A percentile compares a stretch with the other conserved stretches of the same genome.
Conservation (phyloP, 2,329 filamentous ascomycete genomes). For the Coniochaeta sp. region DNA sequence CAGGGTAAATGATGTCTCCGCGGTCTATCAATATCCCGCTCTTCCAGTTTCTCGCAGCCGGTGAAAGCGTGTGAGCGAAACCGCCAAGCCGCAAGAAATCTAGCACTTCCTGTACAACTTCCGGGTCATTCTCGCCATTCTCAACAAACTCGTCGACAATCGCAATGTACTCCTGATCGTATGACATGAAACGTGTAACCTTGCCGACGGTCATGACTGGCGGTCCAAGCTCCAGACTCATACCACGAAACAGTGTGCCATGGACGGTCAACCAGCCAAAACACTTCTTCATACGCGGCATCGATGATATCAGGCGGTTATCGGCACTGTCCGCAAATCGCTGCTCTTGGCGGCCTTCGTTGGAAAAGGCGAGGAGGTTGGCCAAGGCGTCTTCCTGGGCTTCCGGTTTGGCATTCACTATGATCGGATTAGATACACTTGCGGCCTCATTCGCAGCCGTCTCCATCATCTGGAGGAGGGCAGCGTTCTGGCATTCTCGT, state of each 20-base stretch:
- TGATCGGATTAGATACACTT: not conserved
- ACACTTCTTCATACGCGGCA: constrained; percentile 1
- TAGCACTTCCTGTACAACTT: not conserved
- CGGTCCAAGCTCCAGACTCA: not conserved
- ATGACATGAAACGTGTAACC: not conserved
- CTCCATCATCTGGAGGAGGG: constrained; percentile 2
- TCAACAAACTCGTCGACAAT: constrained; percentile 3
- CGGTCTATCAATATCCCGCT: not conserved
- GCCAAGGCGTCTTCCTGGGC: not conserved
- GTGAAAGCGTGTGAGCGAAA: not conserved
- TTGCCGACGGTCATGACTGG: not conserved
- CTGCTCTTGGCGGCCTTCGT: not conserved
- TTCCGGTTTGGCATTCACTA: not conserved
- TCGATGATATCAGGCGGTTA: not conserved
- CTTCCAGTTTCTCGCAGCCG: not conserved
- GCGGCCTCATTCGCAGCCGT: not conserved
- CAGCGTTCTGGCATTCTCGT: constrained; percentile 3
- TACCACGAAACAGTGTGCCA: not conserved
- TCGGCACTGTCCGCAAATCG: too few species aligned
- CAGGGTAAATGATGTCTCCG: not conserved
- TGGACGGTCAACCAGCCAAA: not conserved
- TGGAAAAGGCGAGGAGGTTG: not conserved
- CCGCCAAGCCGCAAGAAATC: not conserved
- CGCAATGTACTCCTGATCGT: not conserved
- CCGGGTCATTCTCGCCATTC: not conserved